Base-by-base conservation (phyloP, 2,329 filamentous ascomycete genomes). In the Calonectria henricotiae region DNA sequence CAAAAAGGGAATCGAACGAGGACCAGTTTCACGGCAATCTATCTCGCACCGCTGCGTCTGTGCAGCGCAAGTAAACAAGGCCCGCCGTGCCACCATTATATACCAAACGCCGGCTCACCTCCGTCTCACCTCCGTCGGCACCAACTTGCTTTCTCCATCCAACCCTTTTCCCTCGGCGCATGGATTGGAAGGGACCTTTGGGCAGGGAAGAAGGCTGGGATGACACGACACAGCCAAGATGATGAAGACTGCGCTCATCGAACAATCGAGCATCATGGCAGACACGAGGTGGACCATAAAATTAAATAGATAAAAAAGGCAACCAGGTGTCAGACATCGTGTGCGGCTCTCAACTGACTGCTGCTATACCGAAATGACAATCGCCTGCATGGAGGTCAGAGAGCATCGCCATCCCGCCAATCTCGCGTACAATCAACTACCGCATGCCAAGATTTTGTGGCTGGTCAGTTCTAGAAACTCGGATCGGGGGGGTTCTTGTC, bases 11-110 rank as follows among this genome's bases (percentile, higher is more conserved):
- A 39, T 58, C 51, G 51, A 58, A 58, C 35, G 32, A 58, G 32
- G 11, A 39, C 11, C 35, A 27, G 20, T 11, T 30, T 58, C 23
- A 6, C n/a, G 15, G 12, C 51, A 58, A 58, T 58, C n/a, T 58
- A 58, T 25, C 20, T 58, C 51, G 20, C 25, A 58, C 51, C 35
- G 20, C 39, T 58, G 51, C n/a, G 51, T 58, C 51, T n/a, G 51
- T 58, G 51, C 20, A 32, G 4, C 15, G 32, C 6, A 32, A 39
- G 32, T 8, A 39, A 58, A 39, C 51, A 58, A 39, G 51, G 32
- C 20, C 1, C 3, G 32, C 32, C 32, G 20, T 37, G 32, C 51
- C 35, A 58, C 20, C 12, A 39, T 55, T 49, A 11, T 39, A 39
- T 23, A 23, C 35, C 32, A 58, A 58, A 58, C 51, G 17, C 51